These are phyloP conservation scores for Coelastrella sp. DNA, from an alignment of 139 green algal genomes.

Conservation along the genomic window DNA sequence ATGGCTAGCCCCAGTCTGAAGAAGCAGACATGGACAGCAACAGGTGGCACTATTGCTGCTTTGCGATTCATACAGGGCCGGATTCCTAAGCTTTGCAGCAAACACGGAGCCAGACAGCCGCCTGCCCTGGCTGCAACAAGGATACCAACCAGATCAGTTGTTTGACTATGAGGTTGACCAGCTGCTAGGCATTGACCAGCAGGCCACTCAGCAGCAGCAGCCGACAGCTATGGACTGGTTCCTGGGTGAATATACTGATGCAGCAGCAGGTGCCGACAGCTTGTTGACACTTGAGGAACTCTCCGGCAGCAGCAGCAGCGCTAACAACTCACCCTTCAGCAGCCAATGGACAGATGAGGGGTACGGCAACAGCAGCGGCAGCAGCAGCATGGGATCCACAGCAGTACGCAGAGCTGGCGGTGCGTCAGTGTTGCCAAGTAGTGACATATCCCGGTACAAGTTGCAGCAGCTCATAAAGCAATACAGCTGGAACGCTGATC, in stretches of 20 bases:
- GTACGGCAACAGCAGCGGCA: background rate
- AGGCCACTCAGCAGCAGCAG: constrained; percentile 25
- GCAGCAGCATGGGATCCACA: background rate
- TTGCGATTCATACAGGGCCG: background rate
- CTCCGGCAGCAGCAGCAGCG: background rate
- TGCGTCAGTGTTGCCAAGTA: background rate
- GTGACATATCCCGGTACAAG: background rate
- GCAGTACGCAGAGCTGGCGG: background rate
- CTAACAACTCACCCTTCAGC: background rate
- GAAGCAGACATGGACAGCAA: too few relatives aligned
- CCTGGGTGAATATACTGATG: constrained; percentile 31
- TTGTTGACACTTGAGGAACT: background rate
- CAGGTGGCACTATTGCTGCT: too few relatives aligned
- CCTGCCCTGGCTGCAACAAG: background rate
- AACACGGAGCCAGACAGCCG: background rate
- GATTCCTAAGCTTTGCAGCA: constrained; percentile 7
- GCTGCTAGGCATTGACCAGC: background rate
- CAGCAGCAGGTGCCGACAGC: background rate
- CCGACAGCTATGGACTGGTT: constrained; percentile 30
- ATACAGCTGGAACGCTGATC: constrained; percentile 43
- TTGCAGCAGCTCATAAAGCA: constrained; percentile 14
- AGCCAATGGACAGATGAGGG: background rate
- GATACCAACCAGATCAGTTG: background rate
- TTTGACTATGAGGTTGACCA: background rate
- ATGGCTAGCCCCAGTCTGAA: too few relatives aligned